Evolutionary conservation across 2,329 filamentous ascomycete genomes (phyloP).

Genomic region (Anisogramma anomala): DNA sequence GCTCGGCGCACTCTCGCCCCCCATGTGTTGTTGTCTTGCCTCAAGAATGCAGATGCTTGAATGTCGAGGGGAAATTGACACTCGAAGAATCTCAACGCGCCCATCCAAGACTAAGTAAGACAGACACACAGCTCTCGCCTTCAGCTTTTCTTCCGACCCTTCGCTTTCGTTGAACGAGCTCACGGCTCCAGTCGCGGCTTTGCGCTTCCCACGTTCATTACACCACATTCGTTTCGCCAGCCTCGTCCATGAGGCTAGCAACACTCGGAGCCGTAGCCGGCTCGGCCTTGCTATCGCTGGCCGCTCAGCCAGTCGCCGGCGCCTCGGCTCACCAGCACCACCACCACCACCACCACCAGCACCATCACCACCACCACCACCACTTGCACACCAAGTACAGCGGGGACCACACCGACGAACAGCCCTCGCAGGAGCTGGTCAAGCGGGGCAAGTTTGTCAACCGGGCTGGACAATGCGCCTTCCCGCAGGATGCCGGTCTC

Average conservation of each 20-base stretch:
- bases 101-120: conserved; percentile 6
- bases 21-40: conserved; percentile 1
- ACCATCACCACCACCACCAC: conserved; percentile 24
- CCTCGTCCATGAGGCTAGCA: conserved; percentile 40
- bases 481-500: conserved; percentile 55
- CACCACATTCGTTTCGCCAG: conserved; percentile 7
- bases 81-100: conserved; percentile 4
- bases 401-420: conserved; percentile 24
- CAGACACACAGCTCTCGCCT: neutral
- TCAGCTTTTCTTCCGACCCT: neutral
- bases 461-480: conserved; percentile 49
- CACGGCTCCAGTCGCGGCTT: conserved; percentile 7
- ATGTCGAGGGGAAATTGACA: conserved; percentile 7
- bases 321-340: conserved; percentile 28
- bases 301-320: conserved; percentile 28
- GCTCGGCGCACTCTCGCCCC: no score
- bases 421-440: conserved; percentile 9
- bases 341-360: no score
- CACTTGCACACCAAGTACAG: conserved; percentile 22
- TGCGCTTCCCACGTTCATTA: conserved; percentile 14
- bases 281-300: conserved; percentile 37
- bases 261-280: conserved; percentile 38
- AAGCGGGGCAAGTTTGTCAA: conserved; percentile 25
- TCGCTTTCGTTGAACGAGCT: neutral
- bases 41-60: conserved; percentile 10